Evolutionary conservation across 1,284 basidiomycete species (phyloP).

Genomic region (Schizopora paradoxa): DNA sequence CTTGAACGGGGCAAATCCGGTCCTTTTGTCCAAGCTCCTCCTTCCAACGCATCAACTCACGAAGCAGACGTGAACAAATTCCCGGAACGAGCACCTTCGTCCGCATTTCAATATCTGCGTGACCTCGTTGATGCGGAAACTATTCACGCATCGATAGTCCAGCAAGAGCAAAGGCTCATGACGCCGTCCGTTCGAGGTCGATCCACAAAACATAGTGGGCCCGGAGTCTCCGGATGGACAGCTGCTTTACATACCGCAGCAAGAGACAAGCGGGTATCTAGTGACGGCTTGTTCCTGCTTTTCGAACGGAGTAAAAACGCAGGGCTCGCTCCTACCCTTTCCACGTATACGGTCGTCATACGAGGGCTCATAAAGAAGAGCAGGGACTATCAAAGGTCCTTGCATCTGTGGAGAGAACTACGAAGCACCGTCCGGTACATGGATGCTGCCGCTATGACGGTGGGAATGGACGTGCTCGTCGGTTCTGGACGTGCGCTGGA

Average conservation of each 20-base stretch:
- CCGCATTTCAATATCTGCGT: conserved; percentile 45
- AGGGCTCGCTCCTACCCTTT: conserved; percentile 35
- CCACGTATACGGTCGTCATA: conserved; percentile 46
- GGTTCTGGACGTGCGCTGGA: conserved; percentile 36
- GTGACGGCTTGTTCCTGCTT: conserved; percentile 33
- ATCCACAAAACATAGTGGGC: background rate
- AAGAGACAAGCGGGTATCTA: conserved; percentile 26
- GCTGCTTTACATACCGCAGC: conserved; percentile 31
- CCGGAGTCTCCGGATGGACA: conserved; percentile 24
- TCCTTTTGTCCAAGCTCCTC: too few relatives aligned
- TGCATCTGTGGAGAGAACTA: conserved; percentile 36
- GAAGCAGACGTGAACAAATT: background rate
- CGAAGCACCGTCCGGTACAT: conserved; percentile 30
- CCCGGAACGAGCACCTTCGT: conserved; percentile 25
- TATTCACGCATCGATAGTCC: conserved; percentile 1
- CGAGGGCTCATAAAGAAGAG: conserved; percentile 43
- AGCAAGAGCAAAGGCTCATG: background rate
- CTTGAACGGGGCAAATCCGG: conserved; percentile 21
- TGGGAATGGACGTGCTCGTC: conserved; percentile 47
- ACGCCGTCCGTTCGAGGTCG: background rate
- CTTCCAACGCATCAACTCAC: background rate
- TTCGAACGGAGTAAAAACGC: conserved; percentile 29
- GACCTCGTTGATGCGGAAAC: conserved; percentile 23
- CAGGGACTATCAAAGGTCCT: conserved; percentile 34
- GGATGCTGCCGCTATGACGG: conserved; percentile 43